These are phyloP conservation scores for Trametes cingulata DNA, from an alignment of 768 basidiomycete species.

Conservation along the genomic window DNA sequence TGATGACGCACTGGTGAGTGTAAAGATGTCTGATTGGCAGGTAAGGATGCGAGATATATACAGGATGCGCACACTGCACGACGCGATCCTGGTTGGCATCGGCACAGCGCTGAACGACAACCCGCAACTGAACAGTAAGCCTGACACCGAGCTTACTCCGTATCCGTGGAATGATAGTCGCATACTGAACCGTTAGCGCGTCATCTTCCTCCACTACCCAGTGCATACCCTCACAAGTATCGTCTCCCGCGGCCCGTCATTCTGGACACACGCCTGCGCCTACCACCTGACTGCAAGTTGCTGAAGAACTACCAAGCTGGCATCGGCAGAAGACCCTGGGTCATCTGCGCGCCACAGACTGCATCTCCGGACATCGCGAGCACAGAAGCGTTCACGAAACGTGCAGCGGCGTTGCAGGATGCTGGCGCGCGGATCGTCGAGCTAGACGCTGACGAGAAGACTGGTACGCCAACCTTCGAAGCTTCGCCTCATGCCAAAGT, in stretches of 20 bases:
- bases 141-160: constrained; percentile 1
- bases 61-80: constrained; percentile 92
- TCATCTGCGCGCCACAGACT: constrained; percentile 51
- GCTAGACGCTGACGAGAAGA: constrained; percentile 34
- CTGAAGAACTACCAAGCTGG: constrained; percentile 61
- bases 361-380: constrained; percentile 17
- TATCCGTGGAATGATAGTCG: background rate
- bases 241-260: constrained; percentile 79
- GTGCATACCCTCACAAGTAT: constrained; percentile 26
- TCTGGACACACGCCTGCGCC: constrained; percentile 74
- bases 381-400: constrained; percentile 35
- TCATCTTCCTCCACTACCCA: constrained; percentile 48
- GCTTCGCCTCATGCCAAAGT: background rate
- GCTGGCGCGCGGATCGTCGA: constrained; percentile 71
- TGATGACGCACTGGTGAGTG: constrained; percentile 90
- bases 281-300: constrained; percentile 67
- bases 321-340: constrained; percentile 69
- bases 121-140: constrained; percentile 88
- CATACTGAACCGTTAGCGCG: constrained; percentile 43
- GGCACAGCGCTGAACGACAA: constrained; percentile 90
- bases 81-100: constrained; percentile 88
- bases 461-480: constrained; percentile 20
- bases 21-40: too few relatives aligned
- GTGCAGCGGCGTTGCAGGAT: constrained; percentile 47
- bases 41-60: background rate